Evolutionary conservation across 306 rosid species (phyloP).

Genomic region (Lupinus albus): DNA sequence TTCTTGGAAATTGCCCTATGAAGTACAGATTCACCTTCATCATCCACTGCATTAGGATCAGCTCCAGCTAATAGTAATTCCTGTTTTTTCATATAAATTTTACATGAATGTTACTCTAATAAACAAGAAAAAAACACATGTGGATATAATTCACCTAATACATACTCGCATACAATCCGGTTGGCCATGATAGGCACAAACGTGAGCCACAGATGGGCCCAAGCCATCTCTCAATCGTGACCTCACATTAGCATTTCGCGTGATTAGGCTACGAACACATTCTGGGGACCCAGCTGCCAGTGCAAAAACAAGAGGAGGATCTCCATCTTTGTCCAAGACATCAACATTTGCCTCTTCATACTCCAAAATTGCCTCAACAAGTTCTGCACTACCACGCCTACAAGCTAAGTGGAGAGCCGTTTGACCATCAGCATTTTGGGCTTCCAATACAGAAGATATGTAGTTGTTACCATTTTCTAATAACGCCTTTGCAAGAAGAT

Average conservation of each 20-base stretch:
- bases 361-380: slow-evolving; percentile 86
- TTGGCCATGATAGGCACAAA: slow-evolving; percentile 97
- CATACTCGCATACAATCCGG: slow-evolving; percentile 99
- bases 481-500: slow-evolving; percentile 72
- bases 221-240: slow-evolving; percentile 86
- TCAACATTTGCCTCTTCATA: slow-evolving; percentile 83
- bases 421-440: slow-evolving; percentile 93
- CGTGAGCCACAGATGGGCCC: slow-evolving; percentile 97
- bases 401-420: slow-evolving; percentile 98
- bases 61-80: slow-evolving; percentile 93
- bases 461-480: slow-evolving; percentile 59
- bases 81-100: slow-evolving; percentile 50
- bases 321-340: slow-evolving; percentile 93
- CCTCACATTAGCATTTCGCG: slow-evolving; percentile 82
- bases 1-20: slow-evolving; percentile 94
- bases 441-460: slow-evolving; percentile 70
- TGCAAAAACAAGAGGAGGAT: slow-evolving; percentile 97
- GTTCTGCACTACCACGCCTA: slow-evolving; percentile 85
- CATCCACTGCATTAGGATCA: slow-evolving; percentile 94
- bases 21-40: slow-evolving; percentile 95
- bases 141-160: slow-evolving; percentile 40
- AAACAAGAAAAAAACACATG: slow-evolving; percentile 39
- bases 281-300: slow-evolving; percentile 97
- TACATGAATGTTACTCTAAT: slow-evolving; percentile 32
- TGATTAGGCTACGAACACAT: slow-evolving; percentile 77